phyloP scores from a whole-genome alignment of 1,284 basidiomycete species.

The Mycena citricolor region DNA sequence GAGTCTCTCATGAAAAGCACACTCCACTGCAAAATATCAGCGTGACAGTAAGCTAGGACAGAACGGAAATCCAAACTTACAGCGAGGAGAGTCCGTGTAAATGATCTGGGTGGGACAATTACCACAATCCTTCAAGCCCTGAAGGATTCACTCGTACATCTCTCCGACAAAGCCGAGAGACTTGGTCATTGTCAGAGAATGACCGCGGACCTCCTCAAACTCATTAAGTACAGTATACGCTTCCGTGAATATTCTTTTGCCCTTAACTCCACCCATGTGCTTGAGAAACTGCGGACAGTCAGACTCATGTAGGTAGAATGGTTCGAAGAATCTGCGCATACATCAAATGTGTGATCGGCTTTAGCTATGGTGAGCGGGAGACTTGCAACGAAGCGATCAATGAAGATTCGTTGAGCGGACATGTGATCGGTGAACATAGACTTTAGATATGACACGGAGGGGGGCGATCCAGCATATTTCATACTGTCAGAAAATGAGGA shows the following conservation, averaged over 20 bases:
- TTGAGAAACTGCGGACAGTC: conserved; percentile 1
- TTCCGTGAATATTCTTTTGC: conserved; percentile 13
- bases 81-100: conserved; percentile 16
- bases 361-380: conserved; percentile 1
- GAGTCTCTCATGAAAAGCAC: conserved; percentile 10
- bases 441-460: conserved; percentile 3
- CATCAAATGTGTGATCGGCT: conserved; percentile 13
- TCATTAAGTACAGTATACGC: conserved; percentile 13
- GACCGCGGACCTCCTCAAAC: conserved; percentile 9
- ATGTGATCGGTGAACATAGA: conserved; percentile 9
- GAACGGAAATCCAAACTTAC: conserved; percentile 5
- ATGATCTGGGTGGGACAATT: conserved; percentile 10
- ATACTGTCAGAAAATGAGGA: conserved; percentile 8
- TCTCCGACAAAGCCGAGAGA: conserved; percentile 10
- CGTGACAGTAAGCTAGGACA: background rate
- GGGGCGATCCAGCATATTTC: conserved; percentile 1
- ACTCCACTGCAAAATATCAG: conserved; percentile 5
- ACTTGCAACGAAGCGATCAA: conserved; percentile 3
- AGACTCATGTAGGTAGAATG: background rate
- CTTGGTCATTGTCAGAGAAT: conserved; percentile 9
- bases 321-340: no score
- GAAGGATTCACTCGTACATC: conserved; percentile 4
- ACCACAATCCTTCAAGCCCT: conserved; percentile 2
- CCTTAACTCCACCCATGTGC: conserved; percentile 14
- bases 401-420: conserved; percentile 6